phyloP scores from a whole-genome alignment of 2,329 filamentous ascomycete species.

The Monosporascus sp. region DNA sequence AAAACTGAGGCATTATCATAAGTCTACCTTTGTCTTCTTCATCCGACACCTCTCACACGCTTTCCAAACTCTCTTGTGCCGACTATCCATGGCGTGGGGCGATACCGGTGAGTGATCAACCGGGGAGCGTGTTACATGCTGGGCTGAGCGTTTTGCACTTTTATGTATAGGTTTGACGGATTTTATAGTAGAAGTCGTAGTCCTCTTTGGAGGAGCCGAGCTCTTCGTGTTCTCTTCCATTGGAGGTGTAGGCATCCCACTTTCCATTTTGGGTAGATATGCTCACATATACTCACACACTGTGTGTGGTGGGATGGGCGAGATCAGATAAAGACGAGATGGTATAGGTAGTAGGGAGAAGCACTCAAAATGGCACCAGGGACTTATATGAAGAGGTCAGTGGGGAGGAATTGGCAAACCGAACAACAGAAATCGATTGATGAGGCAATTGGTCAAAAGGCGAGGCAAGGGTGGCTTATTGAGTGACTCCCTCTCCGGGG shows the following conservation, averaged over 20 bases:
- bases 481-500: conserved; percentile 17
- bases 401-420: conserved; percentile 4
- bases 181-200: conserved; percentile 36
- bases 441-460: conserved; percentile 14
- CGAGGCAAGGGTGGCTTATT: conserved; percentile 5
- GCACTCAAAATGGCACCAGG: conserved; percentile 1
- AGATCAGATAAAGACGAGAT: conserved; percentile 1
- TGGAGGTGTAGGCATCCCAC: conserved; percentile 48
- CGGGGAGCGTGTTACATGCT: conserved; percentile 31
- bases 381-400: conserved; percentile 2
- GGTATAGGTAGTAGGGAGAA: conserved; percentile 8
- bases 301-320: conserved; percentile 3
- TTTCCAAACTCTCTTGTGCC: conserved; percentile 63
- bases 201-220: conserved; percentile 17
- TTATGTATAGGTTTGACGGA: conserved; percentile 46
- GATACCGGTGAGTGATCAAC: conserved; percentile 35
- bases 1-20: too few species aligned
- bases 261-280: conserved; percentile 39
- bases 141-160: conserved; percentile 45
- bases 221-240: conserved; percentile 32
- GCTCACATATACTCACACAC: conserved; percentile 8
- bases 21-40: conserved; percentile 63
- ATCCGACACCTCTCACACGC: conserved; percentile 62
- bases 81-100: conserved; percentile 41
- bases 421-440: conserved; percentile 9